phyloP scores from a whole-genome alignment of 2,329 filamentous ascomycete genomes.

The Colletotrichum musicola region DNA sequence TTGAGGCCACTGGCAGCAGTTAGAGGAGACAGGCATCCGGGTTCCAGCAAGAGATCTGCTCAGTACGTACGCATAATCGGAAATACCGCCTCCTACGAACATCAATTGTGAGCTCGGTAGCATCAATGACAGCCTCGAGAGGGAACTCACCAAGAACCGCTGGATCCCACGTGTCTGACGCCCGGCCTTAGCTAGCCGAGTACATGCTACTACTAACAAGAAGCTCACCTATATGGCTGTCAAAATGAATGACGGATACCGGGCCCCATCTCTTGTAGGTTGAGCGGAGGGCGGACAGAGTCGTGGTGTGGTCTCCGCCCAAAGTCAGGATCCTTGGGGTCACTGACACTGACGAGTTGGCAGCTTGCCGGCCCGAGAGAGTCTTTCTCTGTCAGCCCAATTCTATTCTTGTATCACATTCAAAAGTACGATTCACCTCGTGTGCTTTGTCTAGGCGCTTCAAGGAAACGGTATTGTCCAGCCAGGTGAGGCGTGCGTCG shows the following conservation, averaged over 20 bases:
- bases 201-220: slow-evolving; percentile 38
- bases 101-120: not conserved
- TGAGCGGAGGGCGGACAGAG: slow-evolving; percentile 71
- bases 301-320: slow-evolving; percentile 75
- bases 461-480: slow-evolving; percentile 81
- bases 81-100: slow-evolving; percentile 65
- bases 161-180: slow-evolving; percentile 78
- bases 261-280: slow-evolving; percentile 68
- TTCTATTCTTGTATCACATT: no score
- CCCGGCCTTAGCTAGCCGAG: not conserved
- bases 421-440: slow-evolving; percentile 49
- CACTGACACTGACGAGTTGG: slow-evolving; percentile 57
- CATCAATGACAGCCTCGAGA: not conserved
- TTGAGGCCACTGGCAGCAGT: slow-evolving; percentile 60
- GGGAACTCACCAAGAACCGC: slow-evolving; percentile 60
- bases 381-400: slow-evolving; percentile 42
- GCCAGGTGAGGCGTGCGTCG: slow-evolving; percentile 81
- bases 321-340: slow-evolving; percentile 69
- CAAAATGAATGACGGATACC: slow-evolving; percentile 75
- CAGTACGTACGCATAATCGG: slow-evolving; percentile 66
- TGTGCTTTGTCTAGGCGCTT: slow-evolving; percentile 80
- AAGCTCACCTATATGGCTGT: slow-evolving; percentile 69
- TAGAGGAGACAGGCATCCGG: not conserved
- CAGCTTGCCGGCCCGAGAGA: slow-evolving; percentile 49
- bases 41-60: not conserved